Evolutionary conservation across 2,329 filamentous ascomycete species (phyloP).

Genomic region (Fusarium concolor): DNA sequence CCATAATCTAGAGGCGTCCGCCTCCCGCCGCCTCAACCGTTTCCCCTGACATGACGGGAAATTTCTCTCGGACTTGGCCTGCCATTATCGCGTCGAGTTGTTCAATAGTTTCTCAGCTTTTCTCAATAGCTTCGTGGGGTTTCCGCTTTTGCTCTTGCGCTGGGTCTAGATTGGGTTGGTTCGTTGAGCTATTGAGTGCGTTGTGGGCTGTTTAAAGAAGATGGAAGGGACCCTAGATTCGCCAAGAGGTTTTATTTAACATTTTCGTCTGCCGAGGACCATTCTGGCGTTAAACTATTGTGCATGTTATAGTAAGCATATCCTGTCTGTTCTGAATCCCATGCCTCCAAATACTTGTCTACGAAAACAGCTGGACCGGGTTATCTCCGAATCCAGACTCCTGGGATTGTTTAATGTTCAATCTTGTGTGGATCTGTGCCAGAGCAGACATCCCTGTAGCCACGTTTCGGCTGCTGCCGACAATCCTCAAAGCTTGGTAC

Average conservation of each 20-base stretch:
- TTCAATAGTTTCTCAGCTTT: constrained; percentile 20
- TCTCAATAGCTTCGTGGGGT: constrained; percentile 10
- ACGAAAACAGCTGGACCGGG: neutral
- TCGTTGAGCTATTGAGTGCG: constrained; percentile 19
- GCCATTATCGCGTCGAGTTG: neutral
- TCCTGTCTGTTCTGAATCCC: neutral
- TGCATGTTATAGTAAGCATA: neutral
- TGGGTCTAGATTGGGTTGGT: constrained; percentile 11
- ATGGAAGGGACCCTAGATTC: neutral
- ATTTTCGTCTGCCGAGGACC: neutral
- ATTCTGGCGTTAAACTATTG: neutral
- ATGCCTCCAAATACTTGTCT: neutral
- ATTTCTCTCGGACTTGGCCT: constrained; percentile 1
- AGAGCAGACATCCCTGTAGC: too few relatives aligned
- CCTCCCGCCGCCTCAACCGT: constrained; percentile 8
- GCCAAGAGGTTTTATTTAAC: neutral
- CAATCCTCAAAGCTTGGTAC: too few relatives aligned
- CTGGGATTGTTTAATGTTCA: neutral
- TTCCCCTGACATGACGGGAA: constrained; percentile 6
- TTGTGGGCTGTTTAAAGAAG: neutral
- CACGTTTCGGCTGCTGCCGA: too few relatives aligned
- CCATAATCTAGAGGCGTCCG: neutral
- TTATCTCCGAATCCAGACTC: constrained; percentile 1
- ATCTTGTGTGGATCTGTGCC: too few relatives aligned
- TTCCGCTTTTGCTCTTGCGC: neutral